Base-by-base conservation (phyloP, 2,329 filamentous ascomycete genomes). In the Apiospora phragmitis region DNA sequence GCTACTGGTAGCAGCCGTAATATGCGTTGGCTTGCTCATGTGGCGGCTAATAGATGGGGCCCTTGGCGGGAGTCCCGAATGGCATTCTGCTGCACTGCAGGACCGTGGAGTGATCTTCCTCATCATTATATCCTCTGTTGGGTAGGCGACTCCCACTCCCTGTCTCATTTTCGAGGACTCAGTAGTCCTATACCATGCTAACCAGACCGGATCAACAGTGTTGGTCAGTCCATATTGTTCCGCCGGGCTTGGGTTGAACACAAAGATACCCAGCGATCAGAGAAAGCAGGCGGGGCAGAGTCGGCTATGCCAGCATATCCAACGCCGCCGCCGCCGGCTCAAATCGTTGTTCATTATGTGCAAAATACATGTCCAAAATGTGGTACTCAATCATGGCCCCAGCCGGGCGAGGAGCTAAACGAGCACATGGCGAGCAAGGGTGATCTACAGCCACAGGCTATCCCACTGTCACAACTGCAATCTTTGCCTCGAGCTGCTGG, bases 321-420 rank as follows among this genome's bases (percentile, higher is more conserved):
- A 35, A 43, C 29, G 42, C 62, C 26, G 35, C 24, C 43, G 12
- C 42, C 45, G 43, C 62, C 65, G 38, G 66, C 69, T 35, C 65
- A 68, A n/a, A 68, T 70, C 38, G 68, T 70, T 16, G 69, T 70
- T 12, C 69, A 68, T 32, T 70, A 70, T 32, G 38, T 68, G 29
- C 69, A 67, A 21, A 43, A 70, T n/a, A 51, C 62, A 26, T 70
- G 69, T 29, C 41, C 69, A 14, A 68, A 65, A 3, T 70, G 69
- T 29, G 69, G 69, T 9, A 62, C 26, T 26, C 45, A 68, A 24
- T 41, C 65, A 7, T 66, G 55, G 45, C 69, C 69, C 8, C 67
- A 68, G 49, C 51, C 66, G 16, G 69, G 69, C 12, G 69, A 70
- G 47, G 65, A 66, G 12, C 16, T 41, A 6, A 68, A 70, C 29